A percentile compares a stretch with the other conserved stretches of the same genome.
Evolutionary conservation across 768 basidiomycete species (phyloP).

Genomic region (Lactarius trivialis): DNA sequence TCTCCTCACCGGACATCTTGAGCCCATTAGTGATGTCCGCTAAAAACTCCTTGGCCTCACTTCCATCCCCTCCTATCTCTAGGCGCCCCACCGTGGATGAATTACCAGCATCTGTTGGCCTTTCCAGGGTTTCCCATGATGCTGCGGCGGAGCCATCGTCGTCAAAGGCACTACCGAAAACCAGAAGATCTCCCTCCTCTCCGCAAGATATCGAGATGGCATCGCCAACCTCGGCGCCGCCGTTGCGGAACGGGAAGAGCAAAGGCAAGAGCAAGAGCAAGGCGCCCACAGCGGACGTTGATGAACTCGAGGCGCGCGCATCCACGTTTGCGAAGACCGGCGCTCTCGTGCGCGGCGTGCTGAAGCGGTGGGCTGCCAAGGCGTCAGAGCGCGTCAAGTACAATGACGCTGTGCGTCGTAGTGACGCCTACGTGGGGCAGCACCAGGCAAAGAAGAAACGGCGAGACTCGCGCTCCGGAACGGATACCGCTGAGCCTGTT

Average conservation of each 20-base stretch:
- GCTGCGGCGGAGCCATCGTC: neutral
- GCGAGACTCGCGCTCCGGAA: constrained; percentile 18
- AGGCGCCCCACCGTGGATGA: constrained; percentile 7
- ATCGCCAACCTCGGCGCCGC: constrained; percentile 4
- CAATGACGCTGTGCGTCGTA: constrained; percentile 50
- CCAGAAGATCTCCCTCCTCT: neutral
- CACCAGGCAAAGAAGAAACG: constrained; percentile 34
- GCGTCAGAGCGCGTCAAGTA: constrained; percentile 14
- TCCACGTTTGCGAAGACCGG: constrained; percentile 4
- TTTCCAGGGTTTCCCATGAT: neutral
- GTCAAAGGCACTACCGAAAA: neutral
- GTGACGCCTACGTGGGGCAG: constrained; percentile 55
- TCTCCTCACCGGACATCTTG: constrained; percentile 24
- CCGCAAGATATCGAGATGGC: constrained; percentile 19
- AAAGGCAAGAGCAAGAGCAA: constrained; percentile 20
- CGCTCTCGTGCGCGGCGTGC: neutral
- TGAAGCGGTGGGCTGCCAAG: constrained; percentile 17
- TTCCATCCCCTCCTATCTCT: constrained; percentile 16
- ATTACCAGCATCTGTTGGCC: neutral
- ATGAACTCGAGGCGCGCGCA: constrained; percentile 11
- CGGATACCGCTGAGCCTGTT: constrained; percentile 21
- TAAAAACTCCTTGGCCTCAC: constrained; percentile 11
- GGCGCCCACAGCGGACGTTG: neutral
- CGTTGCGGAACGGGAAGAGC: constrained; percentile 6
- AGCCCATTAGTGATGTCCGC: constrained; percentile 25